Evolutionary conservation across 2,329 filamentous ascomycete genomes (phyloP).

Genomic region (Zymoseptoria crescenta): DNA sequence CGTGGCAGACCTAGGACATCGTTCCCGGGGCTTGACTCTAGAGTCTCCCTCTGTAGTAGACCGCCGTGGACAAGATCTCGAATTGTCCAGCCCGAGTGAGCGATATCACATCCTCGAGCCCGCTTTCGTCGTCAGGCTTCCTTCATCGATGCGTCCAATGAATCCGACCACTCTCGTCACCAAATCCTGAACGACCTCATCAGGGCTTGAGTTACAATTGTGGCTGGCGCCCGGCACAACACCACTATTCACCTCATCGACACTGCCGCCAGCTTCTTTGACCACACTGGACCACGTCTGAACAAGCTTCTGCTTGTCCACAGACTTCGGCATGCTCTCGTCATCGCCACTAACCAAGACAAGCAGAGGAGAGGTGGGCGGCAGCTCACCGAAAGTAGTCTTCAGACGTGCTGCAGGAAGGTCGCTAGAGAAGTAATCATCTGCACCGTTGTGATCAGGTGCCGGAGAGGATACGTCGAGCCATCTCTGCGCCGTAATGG

Average conservation of each 20-base stretch:
- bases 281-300: constrained; percentile 47
- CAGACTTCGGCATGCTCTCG: constrained; percentile 51
- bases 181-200: constrained; percentile 42
- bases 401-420: constrained; percentile 51
- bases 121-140: constrained; percentile 6
- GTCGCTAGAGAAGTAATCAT: constrained; percentile 84
- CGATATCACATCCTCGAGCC: constrained; percentile 6
- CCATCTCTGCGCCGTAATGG: constrained; percentile 51
- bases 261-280: constrained; percentile 36
- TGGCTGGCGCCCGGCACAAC: constrained; percentile 45
- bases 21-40: not conserved
- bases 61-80: not conserved
- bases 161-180: constrained; percentile 46
- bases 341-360: constrained; percentile 60
- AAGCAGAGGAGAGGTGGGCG: constrained; percentile 46
- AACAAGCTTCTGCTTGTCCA: constrained; percentile 54
- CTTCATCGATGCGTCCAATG: constrained; percentile 28
- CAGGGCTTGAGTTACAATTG: constrained; percentile 42
- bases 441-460: constrained; percentile 56
- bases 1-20: not conserved
- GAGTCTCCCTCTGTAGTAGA: not conserved
- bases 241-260: constrained; percentile 44
- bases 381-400: constrained; percentile 58
- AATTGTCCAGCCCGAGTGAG: not conserved
- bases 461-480: constrained; percentile 50